These are phyloP conservation scores for Camelina sativa DNA, from an alignment of 345 rosid genomes.

Conservation along the genomic window DNA sequence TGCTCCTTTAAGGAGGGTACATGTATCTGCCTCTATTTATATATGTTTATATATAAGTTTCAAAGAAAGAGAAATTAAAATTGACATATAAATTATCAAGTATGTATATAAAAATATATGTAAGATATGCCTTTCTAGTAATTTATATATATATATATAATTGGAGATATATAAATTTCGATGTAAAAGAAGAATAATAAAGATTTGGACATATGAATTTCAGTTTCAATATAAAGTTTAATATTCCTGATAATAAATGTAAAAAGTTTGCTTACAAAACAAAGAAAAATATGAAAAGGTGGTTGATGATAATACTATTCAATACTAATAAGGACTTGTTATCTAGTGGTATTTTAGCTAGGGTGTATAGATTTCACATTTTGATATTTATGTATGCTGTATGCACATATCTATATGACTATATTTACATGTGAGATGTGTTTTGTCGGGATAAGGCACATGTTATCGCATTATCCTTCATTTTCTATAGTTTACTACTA, in stretches of 20 bases:
- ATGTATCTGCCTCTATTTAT: conserved; percentile 42
- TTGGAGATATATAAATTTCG: neutral
- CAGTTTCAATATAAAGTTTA: neutral
- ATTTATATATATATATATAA: neutral
- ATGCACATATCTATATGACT: neutral
- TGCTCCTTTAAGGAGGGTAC: conserved; percentile 38
- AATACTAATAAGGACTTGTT: neutral
- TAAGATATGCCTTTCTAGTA: conserved; percentile 18
- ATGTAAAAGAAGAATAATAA: neutral
- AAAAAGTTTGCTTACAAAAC: conserved; percentile 15
- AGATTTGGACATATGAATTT: neutral
- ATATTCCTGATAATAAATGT: conserved; percentile 28
- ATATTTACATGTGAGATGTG: conserved; percentile 38
- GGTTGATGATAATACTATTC: neutral
- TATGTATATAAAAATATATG: neutral
- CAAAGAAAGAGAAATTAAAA: conserved; percentile 19
- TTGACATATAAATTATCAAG: neutral
- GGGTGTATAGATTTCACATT: conserved; percentile 22
- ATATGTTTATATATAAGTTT: conserved; percentile 19
- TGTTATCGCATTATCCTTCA: conserved; percentile 47
- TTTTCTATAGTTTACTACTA: conserved; percentile 39
- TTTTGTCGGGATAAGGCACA: conserved; percentile 49
- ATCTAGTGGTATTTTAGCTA: conserved; percentile 13
- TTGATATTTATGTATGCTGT: neutral
- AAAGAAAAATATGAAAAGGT: conserved; percentile 7